These are phyloP conservation scores for Tricholoma saponaceum DNA, from an alignment of 768 basidiomycete species.

Conservation along the genomic window DNA sequence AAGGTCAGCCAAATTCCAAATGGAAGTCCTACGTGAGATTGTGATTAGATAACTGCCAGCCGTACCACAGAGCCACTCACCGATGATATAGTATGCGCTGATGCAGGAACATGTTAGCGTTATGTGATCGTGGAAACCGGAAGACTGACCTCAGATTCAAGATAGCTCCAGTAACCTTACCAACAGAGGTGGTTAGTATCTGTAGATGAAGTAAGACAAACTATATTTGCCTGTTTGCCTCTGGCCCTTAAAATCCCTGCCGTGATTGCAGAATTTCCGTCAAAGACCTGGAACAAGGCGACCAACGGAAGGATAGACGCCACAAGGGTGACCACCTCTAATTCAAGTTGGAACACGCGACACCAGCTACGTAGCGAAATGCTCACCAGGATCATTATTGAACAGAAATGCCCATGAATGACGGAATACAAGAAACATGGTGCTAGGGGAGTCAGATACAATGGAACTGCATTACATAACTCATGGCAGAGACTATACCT, in stretches of 20 bases:
- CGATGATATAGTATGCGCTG: conserved; percentile 77
- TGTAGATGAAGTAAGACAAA: conserved; percentile 2
- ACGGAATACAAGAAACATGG: conserved; percentile 56
- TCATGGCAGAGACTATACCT: conserved; percentile 38
- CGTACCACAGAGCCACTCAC: conserved; percentile 21
- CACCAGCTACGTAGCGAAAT: background rate
- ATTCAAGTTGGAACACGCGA: background rate
- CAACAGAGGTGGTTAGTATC: background rate
- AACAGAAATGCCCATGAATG: conserved; percentile 71
- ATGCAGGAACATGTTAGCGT: background rate
- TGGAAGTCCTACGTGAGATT: conserved; percentile 54
- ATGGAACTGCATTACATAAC: too few species aligned
- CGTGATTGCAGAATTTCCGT: conserved; percentile 65
- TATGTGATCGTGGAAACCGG: background rate
- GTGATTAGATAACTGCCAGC: background rate
- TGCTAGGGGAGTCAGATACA: conserved; percentile 26
- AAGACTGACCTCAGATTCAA: conserved; percentile 63
- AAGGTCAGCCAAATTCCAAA: conserved; percentile 79
- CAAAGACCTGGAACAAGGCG: conserved; percentile 81
- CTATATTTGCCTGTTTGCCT: conserved; percentile 62
- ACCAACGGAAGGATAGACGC: conserved; percentile 73
- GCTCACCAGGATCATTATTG: conserved; percentile 60
- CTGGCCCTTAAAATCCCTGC: conserved; percentile 79
- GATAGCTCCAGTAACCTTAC: conserved; percentile 66
- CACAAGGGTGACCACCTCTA: conserved; percentile 56